A percentile compares a stretch with the other conserved stretches of the same genome.
phyloP scores from a whole-genome alignment of 192 early-diverging fungal genomes.

The Pilobolus umbonatus region DNA sequence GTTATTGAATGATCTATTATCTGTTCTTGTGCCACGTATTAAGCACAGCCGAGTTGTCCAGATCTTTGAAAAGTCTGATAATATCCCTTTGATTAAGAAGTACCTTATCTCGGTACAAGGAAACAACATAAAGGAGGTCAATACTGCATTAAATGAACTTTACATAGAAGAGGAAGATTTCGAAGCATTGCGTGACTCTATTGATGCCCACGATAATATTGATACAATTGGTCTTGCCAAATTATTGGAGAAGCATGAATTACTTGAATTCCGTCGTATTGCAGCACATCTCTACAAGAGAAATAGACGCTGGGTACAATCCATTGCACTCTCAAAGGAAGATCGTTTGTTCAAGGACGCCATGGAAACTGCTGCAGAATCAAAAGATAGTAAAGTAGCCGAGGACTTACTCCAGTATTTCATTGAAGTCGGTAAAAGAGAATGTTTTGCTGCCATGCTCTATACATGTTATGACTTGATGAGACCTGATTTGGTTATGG shows the following conservation, averaged over 20 bases:
- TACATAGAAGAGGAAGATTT: conserved; percentile 98
- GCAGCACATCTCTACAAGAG: conserved; percentile 94
- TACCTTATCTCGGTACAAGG: conserved; percentile 95
- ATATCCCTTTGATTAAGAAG: conserved; percentile 93
- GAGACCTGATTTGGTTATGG: conserved; percentile 90
- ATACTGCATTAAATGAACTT: conserved; percentile 92
- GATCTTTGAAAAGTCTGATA: conserved; percentile 98
- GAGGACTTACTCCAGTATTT: conserved; percentile 97
- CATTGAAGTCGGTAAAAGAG: conserved; percentile 84
- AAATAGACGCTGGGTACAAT: conserved; percentile 96
- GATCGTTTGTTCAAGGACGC: conserved; percentile 98
- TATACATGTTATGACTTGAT: conserved; percentile 95
- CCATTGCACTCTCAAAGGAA: conserved; percentile 92
- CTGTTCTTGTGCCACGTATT: conserved; percentile 81
- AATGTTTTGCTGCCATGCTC: conserved; percentile 91
- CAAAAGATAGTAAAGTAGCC: conserved; percentile 79
- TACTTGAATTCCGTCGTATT: conserved; percentile 97
- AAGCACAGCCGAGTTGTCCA: conserved; percentile 97
- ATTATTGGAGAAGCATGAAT: conserved; percentile 92
- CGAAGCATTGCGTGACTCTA: conserved; percentile 87
- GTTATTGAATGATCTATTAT: conserved; percentile 87
- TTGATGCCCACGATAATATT: conserved; percentile 94
- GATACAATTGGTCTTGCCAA: conserved; percentile 88
- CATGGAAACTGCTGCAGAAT: conserved; percentile 96
- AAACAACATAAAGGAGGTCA: conserved; percentile 92